Evolutionary conservation across 1,284 basidiomycete species (phyloP).

Genomic region (Sporisorium graminicola): DNA sequence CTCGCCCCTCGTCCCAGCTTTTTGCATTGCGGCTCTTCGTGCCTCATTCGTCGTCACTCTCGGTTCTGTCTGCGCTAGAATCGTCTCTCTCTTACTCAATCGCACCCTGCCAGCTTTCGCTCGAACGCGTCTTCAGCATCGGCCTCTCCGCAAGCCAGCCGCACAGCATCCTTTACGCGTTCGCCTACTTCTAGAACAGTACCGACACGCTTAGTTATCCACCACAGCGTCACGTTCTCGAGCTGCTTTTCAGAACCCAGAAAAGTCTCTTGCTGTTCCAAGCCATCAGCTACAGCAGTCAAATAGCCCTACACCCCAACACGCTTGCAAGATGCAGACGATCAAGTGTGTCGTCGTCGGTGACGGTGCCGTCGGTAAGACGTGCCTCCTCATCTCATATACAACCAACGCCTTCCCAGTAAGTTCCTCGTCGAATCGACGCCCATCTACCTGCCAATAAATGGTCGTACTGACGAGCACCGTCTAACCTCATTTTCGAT

Average conservation of each 20-base stretch:
- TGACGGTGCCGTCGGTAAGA: conserved; percentile 70
- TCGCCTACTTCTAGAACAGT: background rate
- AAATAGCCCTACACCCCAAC: background rate
- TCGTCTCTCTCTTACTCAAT: background rate
- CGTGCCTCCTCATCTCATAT: conserved; percentile 69
- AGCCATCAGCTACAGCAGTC: background rate
- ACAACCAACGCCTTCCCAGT: conserved; percentile 69
- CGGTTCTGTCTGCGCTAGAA: background rate
- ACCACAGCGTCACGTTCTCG: background rate
- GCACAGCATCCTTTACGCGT: background rate
- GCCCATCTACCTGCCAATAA: background rate
- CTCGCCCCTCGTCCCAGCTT: background rate
- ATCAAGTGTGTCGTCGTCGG: conserved; percentile 69
- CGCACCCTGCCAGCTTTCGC: background rate
- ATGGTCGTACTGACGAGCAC: background rate
- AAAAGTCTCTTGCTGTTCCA: background rate
- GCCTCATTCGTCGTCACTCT: background rate
- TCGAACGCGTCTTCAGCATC: background rate
- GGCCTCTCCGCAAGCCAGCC: background rate
- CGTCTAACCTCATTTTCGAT: background rate
- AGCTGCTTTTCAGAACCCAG: background rate
- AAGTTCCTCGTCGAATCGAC: conserved; percentile 16
- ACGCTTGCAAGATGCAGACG: conserved; percentile 58
- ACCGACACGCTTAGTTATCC: background rate
- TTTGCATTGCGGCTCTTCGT: background rate